phyloP scores from a whole-genome alignment of 2,329 filamentous ascomycete species.

The Stachybotrys elegans region DNA sequence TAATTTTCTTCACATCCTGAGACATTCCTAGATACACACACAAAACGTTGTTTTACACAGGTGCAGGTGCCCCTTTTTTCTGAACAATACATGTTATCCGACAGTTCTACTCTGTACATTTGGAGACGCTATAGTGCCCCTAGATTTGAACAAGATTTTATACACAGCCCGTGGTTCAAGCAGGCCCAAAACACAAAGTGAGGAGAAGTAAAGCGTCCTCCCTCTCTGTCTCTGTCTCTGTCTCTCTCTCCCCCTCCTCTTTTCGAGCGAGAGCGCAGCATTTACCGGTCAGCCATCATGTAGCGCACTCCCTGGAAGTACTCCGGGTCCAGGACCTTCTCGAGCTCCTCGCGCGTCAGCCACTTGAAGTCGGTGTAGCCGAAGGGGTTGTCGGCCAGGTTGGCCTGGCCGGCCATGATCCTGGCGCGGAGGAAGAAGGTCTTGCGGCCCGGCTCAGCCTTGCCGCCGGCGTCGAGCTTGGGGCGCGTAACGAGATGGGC shows the following conservation, averaged over 20 bases:
- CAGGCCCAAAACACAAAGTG: too few relatives aligned
- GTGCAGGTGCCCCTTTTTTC: too few relatives aligned
- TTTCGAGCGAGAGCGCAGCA: neutral
- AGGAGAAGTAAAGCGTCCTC: too few relatives aligned
- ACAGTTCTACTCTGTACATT: too few relatives aligned
- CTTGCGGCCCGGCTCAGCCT: constrained; percentile 61
- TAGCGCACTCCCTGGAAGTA: constrained; percentile 76
- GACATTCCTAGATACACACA: too few relatives aligned
- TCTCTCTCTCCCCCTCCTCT: constrained; percentile 2
- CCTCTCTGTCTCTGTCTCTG: constrained; percentile 8
- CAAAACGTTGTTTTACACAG: too few relatives aligned
- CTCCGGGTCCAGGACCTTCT: constrained; percentile 55
- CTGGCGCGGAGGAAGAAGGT: constrained; percentile 94
- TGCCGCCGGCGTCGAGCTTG: constrained; percentile 36
- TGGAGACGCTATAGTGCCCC: too few relatives aligned
- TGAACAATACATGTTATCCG: too few relatives aligned
- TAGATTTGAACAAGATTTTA: constrained; percentile 8
- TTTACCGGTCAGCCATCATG: constrained; percentile 75
- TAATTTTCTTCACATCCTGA: too few relatives aligned
- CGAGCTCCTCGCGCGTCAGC: constrained; percentile 84
- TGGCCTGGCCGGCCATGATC: constrained; percentile 94
- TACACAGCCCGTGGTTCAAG: constrained; percentile 3
- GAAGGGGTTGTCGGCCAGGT: constrained; percentile 66
- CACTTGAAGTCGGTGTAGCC: constrained; percentile 83
- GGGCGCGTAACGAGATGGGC: constrained; percentile 66